These are phyloP conservation scores for Senecio squalidus DNA, from an alignment of 140 eudicot genomes.

Conservation along the genomic window DNA sequence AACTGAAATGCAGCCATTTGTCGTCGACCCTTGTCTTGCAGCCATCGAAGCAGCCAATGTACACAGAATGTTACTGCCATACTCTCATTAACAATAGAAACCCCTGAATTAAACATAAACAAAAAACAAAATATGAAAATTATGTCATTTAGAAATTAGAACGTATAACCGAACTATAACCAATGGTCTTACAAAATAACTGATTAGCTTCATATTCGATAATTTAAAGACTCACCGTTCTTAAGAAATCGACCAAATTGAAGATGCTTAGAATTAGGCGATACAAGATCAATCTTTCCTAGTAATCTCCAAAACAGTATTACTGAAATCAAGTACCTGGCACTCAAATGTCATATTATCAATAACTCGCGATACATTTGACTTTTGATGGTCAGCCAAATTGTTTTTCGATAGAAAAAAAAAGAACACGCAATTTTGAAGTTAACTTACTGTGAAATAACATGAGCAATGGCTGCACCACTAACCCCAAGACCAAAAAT, in stretches of 20 bases:
- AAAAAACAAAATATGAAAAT: background rate
- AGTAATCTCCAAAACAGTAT: constrained; percentile 50
- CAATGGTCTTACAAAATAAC: background rate
- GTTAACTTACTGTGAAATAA: constrained; percentile 52
- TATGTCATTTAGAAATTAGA: background rate
- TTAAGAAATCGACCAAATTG: constrained; percentile 57
- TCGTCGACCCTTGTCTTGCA: constrained; percentile 58
- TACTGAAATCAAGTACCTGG: constrained; percentile 50
- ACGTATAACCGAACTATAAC: background rate
- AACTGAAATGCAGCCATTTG: constrained; percentile 82
- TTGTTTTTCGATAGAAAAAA: background rate
- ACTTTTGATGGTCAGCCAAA: background rate
- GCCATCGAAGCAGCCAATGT: constrained; percentile 69
- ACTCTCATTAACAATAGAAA: constrained; percentile 63
- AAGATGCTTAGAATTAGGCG: constrained; percentile 47
- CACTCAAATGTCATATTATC: background rate
- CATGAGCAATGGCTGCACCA: constrained; percentile 74
- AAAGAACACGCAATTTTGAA: background rate
- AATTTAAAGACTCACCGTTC: constrained; percentile 35
- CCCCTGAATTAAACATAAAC: constrained; percentile 27
- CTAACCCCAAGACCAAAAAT: constrained; percentile 51
- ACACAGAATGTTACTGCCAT: constrained; percentile 68
- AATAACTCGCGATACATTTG: background rate
- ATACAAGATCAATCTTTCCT: constrained; percentile 40
- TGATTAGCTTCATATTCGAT: background rate